Conservation (phyloP, 2,329 filamentous ascomycete species). For the Pseudohalonectria lignicola region DNA sequence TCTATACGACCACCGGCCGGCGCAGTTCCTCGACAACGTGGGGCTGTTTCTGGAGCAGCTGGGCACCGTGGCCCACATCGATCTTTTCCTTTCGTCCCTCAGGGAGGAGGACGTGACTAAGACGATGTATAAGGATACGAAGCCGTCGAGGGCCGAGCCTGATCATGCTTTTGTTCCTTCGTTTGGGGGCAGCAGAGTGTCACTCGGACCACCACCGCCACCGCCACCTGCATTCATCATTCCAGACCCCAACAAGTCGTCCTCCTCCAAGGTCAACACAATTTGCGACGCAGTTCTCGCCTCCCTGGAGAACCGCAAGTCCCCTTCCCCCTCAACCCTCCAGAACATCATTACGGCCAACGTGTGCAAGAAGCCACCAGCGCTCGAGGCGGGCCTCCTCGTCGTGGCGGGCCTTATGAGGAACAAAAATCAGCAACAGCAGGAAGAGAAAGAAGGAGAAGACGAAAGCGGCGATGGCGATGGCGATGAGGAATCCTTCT, state of each 20-base stretch:
- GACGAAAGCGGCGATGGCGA: too few relatives aligned
- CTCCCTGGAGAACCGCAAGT: constrained; percentile 49
- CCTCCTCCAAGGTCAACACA: constrained; percentile 62
- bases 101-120: constrained; percentile 86
- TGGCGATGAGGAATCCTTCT: too few relatives aligned
- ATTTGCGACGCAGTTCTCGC: constrained; percentile 79
- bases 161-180: background rate
- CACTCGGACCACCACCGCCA: background rate
- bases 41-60: constrained; percentile 74
- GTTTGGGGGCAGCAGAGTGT: too few relatives aligned
- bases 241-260: constrained; percentile 5
- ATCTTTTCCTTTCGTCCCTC: constrained; percentile 81
- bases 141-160: constrained; percentile 25
- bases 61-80: constrained; percentile 69
- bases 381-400: constrained; percentile 71
- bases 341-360: constrained; percentile 93
- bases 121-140: constrained; percentile 87
- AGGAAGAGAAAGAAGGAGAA: constrained; percentile 19
- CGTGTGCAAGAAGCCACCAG: constrained; percentile 86
- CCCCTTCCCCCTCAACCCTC: constrained; percentile 44
- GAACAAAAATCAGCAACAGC: background rate
- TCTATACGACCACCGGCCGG: constrained; percentile 82
- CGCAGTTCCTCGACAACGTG: constrained; percentile 71
- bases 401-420: constrained; percentile 68
- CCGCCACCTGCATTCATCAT: background rate